Evolutionary conservation across 768 basidiomycete species (phyloP).

Genomic region (Russula sp.): DNA sequence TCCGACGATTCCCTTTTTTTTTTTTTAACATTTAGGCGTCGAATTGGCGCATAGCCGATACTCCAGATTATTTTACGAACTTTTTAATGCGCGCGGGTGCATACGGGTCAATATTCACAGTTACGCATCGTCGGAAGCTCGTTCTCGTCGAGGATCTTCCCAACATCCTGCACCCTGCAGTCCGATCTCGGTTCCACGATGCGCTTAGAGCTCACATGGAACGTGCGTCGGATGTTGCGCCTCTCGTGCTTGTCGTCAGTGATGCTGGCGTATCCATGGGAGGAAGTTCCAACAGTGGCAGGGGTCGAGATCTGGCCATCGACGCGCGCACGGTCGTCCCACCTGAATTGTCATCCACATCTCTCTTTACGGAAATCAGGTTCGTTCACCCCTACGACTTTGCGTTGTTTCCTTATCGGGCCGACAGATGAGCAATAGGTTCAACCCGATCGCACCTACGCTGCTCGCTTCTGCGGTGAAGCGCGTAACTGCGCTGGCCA

Average conservation of each 20-base stretch:
- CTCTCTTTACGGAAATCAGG: conserved; percentile 79
- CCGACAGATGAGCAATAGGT: conserved; percentile 46
- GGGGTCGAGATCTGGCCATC: conserved; percentile 50
- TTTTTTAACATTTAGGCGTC: background rate
- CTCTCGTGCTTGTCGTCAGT: conserved; percentile 80
- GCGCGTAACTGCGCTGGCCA: conserved; percentile 42
- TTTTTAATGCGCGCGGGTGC: conserved; percentile 70
- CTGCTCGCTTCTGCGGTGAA: conserved; percentile 78
- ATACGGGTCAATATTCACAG: conserved; percentile 52
- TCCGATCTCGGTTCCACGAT: conserved; percentile 69
- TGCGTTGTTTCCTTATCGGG: conserved; percentile 5
- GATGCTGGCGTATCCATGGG: conserved; percentile 80
- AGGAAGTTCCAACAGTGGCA: conserved; percentile 47
- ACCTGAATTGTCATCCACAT: conserved; percentile 56
- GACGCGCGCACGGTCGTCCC: conserved; percentile 73
- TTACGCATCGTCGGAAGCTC: conserved; percentile 38
- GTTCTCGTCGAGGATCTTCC: conserved; percentile 89
- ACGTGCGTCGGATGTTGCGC: conserved; percentile 41
- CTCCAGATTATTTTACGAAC: conserved; percentile 59
- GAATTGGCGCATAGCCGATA: conserved; percentile 17
- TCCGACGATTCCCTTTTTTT: background rate
- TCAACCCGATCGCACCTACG: conserved; percentile 89
- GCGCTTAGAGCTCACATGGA: conserved; percentile 57
- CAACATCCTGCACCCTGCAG: conserved; percentile 74
- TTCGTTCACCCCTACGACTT: conserved; percentile 40